phyloP scores from a whole-genome alignment of 2,329 filamentous ascomycete genomes.

The Microthyrium microscopicum region DNA sequence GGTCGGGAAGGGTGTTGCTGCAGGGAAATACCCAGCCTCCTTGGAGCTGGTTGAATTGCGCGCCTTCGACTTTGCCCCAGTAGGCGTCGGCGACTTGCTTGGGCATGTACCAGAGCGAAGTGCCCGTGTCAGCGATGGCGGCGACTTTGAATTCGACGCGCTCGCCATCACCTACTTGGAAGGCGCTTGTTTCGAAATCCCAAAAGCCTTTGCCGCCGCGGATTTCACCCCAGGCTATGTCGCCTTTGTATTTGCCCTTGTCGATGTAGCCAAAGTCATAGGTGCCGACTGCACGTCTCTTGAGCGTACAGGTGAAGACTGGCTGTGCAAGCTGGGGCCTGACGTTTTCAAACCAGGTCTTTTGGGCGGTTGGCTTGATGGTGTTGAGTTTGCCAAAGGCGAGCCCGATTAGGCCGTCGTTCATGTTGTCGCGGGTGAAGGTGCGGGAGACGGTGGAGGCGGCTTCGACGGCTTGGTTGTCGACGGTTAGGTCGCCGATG shows the following conservation, averaged over 20 bases:
- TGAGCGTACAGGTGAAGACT: slow-evolving; percentile 41
- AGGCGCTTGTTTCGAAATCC: slow-evolving; percentile 41
- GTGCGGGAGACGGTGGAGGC: slow-evolving; percentile 39
- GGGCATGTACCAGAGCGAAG: slow-evolving; percentile 48
- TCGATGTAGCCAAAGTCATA: slow-evolving; percentile 43
- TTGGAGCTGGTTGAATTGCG: slow-evolving; percentile 28
- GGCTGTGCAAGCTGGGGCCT: slow-evolving; percentile 32
- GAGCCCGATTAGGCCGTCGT: slow-evolving; percentile 44
- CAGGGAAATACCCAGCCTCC: slow-evolving; percentile 42
- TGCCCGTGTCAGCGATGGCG: slow-evolving; percentile 55
- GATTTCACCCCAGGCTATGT: slow-evolving; percentile 38
- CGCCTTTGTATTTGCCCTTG: slow-evolving; percentile 38
- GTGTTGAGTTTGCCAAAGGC: slow-evolving; percentile 44
- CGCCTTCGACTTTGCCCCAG: slow-evolving; percentile 39
- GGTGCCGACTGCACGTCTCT: slow-evolving; percentile 32
- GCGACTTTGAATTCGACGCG: slow-evolving; percentile 24
- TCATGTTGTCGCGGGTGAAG: slow-evolving; percentile 34
- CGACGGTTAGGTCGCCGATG: slow-evolving; percentile 42
- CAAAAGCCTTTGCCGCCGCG: slow-evolving; percentile 45
- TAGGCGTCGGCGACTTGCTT: slow-evolving; percentile 37
- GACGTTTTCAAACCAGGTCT: slow-evolving; percentile 45
- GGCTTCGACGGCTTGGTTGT: slow-evolving; percentile 47
- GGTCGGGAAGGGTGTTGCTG: slow-evolving; percentile 32
- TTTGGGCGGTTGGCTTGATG: slow-evolving; percentile 31
- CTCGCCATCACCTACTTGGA: slow-evolving; percentile 31